Percentiles rank a stretch among this genome's conserved stretches.
Conservation (phyloP, 2,329 filamentous ascomycete species). For the Rhexocercosporidium sp. region DNA sequence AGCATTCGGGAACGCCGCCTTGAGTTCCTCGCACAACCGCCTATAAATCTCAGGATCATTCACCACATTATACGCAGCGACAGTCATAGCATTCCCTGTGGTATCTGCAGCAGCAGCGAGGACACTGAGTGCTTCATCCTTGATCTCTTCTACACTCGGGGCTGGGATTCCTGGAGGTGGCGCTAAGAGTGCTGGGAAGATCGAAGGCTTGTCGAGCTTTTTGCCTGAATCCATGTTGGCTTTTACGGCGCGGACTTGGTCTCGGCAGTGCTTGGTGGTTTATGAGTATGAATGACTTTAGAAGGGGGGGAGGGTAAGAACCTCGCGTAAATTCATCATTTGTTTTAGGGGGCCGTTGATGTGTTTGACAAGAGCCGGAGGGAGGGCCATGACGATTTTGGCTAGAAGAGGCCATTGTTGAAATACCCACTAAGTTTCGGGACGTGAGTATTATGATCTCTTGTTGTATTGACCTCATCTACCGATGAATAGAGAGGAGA, state of each 20-base stretch:
- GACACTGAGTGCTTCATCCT: conserved; percentile 24
- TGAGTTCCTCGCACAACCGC: conserved; percentile 40
- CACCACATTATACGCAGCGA: conserved; percentile 41
- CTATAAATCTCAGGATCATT: conserved; percentile 38
- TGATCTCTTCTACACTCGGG: conserved; percentile 24
- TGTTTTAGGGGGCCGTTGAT: conserved; percentile 31
- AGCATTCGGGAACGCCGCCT: conserved; percentile 42
- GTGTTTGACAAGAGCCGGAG: conserved; percentile 33
- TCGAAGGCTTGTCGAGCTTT: conserved; percentile 34
- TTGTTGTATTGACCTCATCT: no score
- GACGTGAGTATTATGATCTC: not conserved
- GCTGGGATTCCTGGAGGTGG: conserved; percentile 27
- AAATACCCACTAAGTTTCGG: conserved; percentile 11
- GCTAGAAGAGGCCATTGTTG: conserved; percentile 34
- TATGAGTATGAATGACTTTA: not conserved
- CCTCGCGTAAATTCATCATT: conserved; percentile 30
- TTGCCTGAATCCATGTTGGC: conserved; percentile 19
- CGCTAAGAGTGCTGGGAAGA: conserved; percentile 40
- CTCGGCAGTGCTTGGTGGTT: conserved; percentile 24
- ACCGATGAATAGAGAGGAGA: not conserved
- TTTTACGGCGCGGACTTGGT: conserved; percentile 3
- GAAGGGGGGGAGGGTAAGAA: not conserved
- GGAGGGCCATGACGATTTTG: conserved; percentile 32
- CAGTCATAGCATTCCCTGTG: conserved; percentile 44
- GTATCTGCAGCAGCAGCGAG: conserved; percentile 43